These are phyloP conservation scores for Mucor velutinosus DNA, from an alignment of 371 early-diverging fungal genomes.

Conservation along the genomic window DNA sequence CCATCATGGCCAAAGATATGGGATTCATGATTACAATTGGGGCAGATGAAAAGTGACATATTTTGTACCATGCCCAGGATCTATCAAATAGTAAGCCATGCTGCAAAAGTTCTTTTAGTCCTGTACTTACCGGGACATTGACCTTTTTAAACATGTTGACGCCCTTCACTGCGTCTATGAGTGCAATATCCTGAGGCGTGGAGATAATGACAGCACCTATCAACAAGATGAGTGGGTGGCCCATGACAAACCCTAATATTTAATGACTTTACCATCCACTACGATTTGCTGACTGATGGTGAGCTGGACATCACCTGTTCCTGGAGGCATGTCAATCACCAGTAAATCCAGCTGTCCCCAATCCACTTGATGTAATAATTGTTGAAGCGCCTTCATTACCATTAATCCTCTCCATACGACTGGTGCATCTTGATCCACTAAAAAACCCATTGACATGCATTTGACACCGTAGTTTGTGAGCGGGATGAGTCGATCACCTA, in stretches of 20 bases:
- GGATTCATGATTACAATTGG: constrained; percentile 76
- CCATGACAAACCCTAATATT: not conserved
- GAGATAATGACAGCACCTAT: constrained; percentile 84
- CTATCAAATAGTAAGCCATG: constrained; percentile 36
- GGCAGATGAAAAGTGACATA: constrained; percentile 85
- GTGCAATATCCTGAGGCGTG: constrained; percentile 90
- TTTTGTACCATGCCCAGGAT: constrained; percentile 90
- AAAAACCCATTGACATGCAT: constrained; percentile 92
- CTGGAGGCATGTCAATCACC: constrained; percentile 93
- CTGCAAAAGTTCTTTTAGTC: not conserved
- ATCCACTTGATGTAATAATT: constrained; percentile 81
- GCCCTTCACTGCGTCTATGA: constrained; percentile 83
- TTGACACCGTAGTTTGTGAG: constrained; percentile 82
- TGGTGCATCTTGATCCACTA: constrained; percentile 75
- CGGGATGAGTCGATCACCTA: constrained; percentile 68
- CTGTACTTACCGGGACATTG: constrained; percentile 72
- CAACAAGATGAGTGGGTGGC: not conserved
- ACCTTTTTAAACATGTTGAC: constrained; percentile 84
- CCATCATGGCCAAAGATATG: constrained; percentile 83
- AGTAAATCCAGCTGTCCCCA: constrained; percentile 81
- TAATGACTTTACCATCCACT: constrained; percentile 59
- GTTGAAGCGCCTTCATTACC: constrained; percentile 94
- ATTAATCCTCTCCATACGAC: constrained; percentile 94
- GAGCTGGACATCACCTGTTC: constrained; percentile 90
- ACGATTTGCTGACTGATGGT: constrained; percentile 83